A percentile compares a stretch with the other conserved stretches of the same genome.
Evolutionary conservation across 306 rosid genomes (phyloP).

Genomic region (Dicorynia guianensis): DNA sequence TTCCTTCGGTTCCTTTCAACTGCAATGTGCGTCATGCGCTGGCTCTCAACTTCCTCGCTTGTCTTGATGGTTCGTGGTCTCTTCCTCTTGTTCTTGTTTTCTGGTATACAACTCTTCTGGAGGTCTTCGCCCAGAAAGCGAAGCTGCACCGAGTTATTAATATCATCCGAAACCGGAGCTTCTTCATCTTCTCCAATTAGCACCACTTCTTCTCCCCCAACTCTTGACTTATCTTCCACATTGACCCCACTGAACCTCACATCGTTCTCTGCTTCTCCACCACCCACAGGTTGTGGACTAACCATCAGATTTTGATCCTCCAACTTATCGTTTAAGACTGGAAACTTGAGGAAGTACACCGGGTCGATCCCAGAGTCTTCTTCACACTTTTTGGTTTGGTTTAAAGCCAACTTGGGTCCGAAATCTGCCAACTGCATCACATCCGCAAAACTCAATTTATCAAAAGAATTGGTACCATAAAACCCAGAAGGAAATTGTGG

Average conservation of each 20-base stretch:
- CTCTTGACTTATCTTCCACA: constrained; percentile 34
- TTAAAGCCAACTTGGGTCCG: constrained; percentile 79
- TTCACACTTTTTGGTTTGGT: constrained; percentile 57
- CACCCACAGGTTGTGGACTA: constrained; percentile 8
- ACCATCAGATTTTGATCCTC: constrained; percentile 53
- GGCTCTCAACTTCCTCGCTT: constrained; percentile 91
- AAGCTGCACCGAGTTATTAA: constrained; percentile 54
- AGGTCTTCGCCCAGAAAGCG: constrained; percentile 53
- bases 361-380: constrained; percentile 72
- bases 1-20: constrained; percentile 91
- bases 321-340: constrained; percentile 72
- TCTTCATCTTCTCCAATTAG: constrained; percentile 44
- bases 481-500: constrained; percentile 48
- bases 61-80: constrained; percentile 76
- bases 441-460: constrained; percentile 80
- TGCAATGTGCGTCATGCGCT: constrained; percentile 92
- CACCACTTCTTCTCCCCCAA: constrained; percentile 31
- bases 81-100: constrained; percentile 70
- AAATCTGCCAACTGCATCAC: constrained; percentile 97
- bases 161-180: constrained; percentile 47
- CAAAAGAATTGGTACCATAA: constrained; percentile 55
- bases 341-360: constrained; percentile 87
- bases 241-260: constrained; percentile 48
- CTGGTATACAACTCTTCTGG: constrained; percentile 40
- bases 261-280: constrained; percentile 31